Base-by-base conservation (phyloP, 1,139 yeast species). In the Fermentozyma sake region DNA sequence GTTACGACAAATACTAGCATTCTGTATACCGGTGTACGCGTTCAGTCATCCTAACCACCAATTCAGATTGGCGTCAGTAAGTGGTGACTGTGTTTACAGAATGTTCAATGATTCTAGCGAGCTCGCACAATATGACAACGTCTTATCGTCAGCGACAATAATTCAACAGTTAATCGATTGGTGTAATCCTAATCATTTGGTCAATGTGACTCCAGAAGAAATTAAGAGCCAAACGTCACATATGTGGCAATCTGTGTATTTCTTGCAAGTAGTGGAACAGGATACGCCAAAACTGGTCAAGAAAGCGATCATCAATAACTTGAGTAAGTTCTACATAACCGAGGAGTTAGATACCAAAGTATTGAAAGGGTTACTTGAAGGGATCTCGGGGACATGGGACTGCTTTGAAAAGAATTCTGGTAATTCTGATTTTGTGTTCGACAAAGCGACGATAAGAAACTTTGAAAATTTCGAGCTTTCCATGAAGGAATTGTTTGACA, bases 21-120 rank as follows among this genome's bases (percentile, higher is more conserved):
- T 85, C 49, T 87, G 96, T 48, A 68, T 91, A 20, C 97, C 97
- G 0, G 95, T 85, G 1, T 87, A 85, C 50, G 81, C 94, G 18
- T 84, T 76, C 48, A 83, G 96, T 21, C 89, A 82, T 40, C 60
- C 69, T 1, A 64, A 62, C 15, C 95, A 87, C 52, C 96, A 87
- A 51, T 67, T 68, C 27, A 67, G 79, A 35, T 60, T 89, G 47
- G 72, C 80, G 5, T 60, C 73, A 13, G 68, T 81, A 11, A 77
- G 79, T 12, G 78, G 81, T 3, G 93, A 82, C 50, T 75, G 84
- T 6, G 54, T 86, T 23, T 62, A 67, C 31, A 64, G 93, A 39
- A 54, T 83, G 34, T 70, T 68, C 34, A 52, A 52, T 20, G 58
- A 58, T 9, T 68, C 64, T 42, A 68, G 66, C 16, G 56, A 47